Base-by-base conservation (phyloP, 805 yeast species). In the Candida qinlingensis region DNA sequence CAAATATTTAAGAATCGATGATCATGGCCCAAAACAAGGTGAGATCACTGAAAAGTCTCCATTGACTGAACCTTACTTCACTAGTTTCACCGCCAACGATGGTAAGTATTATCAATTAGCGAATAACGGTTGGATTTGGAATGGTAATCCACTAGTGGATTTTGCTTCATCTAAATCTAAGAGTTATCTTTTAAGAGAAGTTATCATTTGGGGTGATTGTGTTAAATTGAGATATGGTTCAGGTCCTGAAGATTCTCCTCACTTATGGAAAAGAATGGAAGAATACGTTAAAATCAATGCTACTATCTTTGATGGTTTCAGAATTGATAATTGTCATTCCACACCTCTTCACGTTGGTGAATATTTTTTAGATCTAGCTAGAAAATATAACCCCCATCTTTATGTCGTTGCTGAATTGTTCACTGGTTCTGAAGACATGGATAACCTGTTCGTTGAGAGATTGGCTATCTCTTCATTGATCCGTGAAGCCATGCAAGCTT, bases 91-190 rank as follows among this genome's bases (percentile, higher is more conserved):
- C 3, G 64, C 68, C 0, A 61, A 61, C 3, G 71, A 72, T 42
- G 92, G 90, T 3, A 72, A 75, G 37, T 69, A 74, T 1, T 83
- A 82, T 70, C 83, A 87, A 7, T 70, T 92, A 50, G 98, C 96
- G 4, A 94, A 94, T 62, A 92, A 94, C 61, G 99, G 99, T 42
- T 92, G 98, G 97, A 89, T 94, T 48, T 92, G 99, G 99, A 91
- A 88, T 46, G 97, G 96, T 9, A 83, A 92, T 56, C 97, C 98
- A 2, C 68, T 91, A 49, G 85, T 88, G 3, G 98, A 92, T 68
- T 92, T 92, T 75, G 99, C 98, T 0, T 85, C 96, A 0, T 66
- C 75, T 30, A 58, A 81, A 47, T 81, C 96, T 5, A 85, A 80
- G 60, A 91, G 95, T 4, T 92, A 94, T 62, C 68, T 92, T 44